Conservation (phyloP, 305 asterid genomes). For the Rubia tinctorum region DNA sequence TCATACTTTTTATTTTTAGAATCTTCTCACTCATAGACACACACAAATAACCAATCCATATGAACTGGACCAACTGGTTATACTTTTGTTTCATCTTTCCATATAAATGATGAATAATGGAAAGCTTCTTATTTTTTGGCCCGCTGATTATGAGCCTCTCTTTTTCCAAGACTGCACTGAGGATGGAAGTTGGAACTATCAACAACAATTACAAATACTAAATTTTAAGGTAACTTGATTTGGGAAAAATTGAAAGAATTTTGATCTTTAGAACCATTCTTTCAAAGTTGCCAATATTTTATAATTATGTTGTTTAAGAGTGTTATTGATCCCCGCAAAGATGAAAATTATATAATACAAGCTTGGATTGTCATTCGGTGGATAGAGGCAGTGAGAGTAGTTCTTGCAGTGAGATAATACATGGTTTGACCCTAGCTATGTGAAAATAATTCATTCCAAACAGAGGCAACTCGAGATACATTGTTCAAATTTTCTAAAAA, state of each 20-base stretch:
- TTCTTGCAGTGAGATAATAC: constrained; percentile 85
- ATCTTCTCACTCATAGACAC: too few species aligned
- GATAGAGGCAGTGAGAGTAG: constrained; percentile 41
- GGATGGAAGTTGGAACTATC: constrained; percentile 91
- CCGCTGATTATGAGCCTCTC: constrained; percentile 93
- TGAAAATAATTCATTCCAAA: too few species aligned
- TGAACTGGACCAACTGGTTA: too few species aligned
- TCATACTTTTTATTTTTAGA: too few species aligned
- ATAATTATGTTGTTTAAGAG: constrained; percentile 72
- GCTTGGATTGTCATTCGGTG: constrained; percentile 68
- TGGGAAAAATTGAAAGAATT: constrained; percentile 10
- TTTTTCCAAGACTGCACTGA: constrained; percentile 87
- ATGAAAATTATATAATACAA: constrained; percentile 57
- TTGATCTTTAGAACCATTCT: constrained; percentile 17
- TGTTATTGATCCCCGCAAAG: constrained; percentile 94
- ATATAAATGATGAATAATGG: neutral
- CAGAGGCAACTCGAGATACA: too few species aligned
- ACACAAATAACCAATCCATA: too few species aligned
- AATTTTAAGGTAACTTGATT: constrained; percentile 65
- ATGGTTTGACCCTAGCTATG: too few species aligned
- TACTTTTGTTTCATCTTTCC: neutral
- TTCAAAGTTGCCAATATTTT: neutral
- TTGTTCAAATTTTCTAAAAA: too few species aligned
- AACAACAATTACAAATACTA: constrained; percentile 79
- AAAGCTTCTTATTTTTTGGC: constrained; percentile 44